Evolutionary conservation across 2,329 filamentous ascomycete genomes (phyloP).

Genomic region (Xylaria hypoxylon): DNA sequence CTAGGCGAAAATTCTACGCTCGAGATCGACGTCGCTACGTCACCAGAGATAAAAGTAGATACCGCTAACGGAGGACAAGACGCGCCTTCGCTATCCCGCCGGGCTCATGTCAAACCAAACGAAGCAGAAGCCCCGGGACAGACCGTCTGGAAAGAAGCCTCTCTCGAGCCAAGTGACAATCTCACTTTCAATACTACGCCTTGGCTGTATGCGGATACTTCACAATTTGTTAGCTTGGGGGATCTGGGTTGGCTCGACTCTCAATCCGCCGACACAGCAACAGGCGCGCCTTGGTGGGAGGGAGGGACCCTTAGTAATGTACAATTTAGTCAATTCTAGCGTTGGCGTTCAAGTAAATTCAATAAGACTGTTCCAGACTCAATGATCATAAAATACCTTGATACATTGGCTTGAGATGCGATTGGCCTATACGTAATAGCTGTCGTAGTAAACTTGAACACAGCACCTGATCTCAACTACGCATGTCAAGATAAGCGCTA

Average conservation of each 20-base stretch:
- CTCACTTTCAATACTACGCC: slow-evolving; percentile 40
- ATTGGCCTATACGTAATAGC: not conserved
- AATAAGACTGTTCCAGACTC: not conserved
- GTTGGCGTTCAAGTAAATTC: slow-evolving; percentile 16
- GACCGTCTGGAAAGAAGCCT: slow-evolving; percentile 33
- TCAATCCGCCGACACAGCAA: slow-evolving; percentile 34
- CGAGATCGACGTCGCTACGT: slow-evolving; percentile 39
- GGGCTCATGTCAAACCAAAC: slow-evolving; percentile 32
- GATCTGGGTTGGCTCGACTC: slow-evolving; percentile 38
- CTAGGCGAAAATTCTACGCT: slow-evolving; percentile 36
- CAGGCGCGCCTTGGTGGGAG: slow-evolving; percentile 36
- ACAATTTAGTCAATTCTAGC: slow-evolving; percentile 39
- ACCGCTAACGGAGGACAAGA: slow-evolving; percentile 39
- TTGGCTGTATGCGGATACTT: slow-evolving; percentile 39
- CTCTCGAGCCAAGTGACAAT: slow-evolving; percentile 37
- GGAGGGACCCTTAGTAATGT: slow-evolving; percentile 31
- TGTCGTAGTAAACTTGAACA: not conserved
- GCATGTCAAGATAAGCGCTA: not conserved
- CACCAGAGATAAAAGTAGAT: slow-evolving; percentile 39
- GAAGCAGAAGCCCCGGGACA: slow-evolving; percentile 35
- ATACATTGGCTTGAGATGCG: not conserved
- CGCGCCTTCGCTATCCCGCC: slow-evolving; percentile 36
- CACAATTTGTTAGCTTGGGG: slow-evolving; percentile 36
- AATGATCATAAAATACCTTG: not conserved
- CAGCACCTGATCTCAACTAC: not conserved